Percentiles rank a stretch among this genome's conserved stretches.
Conservation (phyloP, 768 basidiomycete species). For the Tulasnella sp. region DNA sequence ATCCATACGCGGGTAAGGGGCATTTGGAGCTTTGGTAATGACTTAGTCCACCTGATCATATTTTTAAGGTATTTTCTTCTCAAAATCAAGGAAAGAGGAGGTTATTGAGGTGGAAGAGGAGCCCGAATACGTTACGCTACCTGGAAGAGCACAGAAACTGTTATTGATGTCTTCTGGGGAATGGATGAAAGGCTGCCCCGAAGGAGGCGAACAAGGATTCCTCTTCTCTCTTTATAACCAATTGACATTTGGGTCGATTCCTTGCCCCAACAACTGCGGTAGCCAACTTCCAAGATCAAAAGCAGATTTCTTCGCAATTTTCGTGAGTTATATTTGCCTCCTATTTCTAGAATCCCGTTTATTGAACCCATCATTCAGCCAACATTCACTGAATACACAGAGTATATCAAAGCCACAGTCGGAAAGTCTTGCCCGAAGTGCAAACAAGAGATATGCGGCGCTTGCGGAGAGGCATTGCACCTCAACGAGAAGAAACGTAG, state of each 20-base stretch:
- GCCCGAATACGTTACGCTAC: constrained; percentile 36
- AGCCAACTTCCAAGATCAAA: constrained; percentile 45
- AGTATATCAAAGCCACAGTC: constrained; percentile 45
- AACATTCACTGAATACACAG: constrained; percentile 56
- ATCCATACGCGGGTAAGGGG: constrained; percentile 75
- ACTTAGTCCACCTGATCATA: constrained; percentile 7
- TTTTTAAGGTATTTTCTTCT: constrained; percentile 73
- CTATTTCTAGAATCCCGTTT: constrained; percentile 27
- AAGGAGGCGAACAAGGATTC: constrained; percentile 80
- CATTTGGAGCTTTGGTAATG: neutral
- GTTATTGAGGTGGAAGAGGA: constrained; percentile 86
- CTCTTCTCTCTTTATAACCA: constrained; percentile 74
- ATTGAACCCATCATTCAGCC: constrained; percentile 36
- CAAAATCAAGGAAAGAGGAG: constrained; percentile 83
- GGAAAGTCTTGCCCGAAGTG: constrained; percentile 52
- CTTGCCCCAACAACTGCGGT: constrained; percentile 69
- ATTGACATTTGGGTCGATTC: constrained; percentile 46
- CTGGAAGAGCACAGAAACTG: constrained; percentile 27
- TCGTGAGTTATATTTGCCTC: constrained; percentile 33
- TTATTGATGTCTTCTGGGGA: constrained; percentile 73
- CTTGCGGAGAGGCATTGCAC: constrained; percentile 54
- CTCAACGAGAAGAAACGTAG: constrained; percentile 30
- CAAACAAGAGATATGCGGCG: constrained; percentile 40
- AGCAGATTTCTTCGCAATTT: constrained; percentile 70
- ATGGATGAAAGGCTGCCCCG: constrained; percentile 97